Evolutionary conservation across 2,329 filamentous ascomycete genomes (phyloP), one percentile per base, ranked within the genome.

Genomic region (Immersiporthe knoxdaviesiana): DNA sequence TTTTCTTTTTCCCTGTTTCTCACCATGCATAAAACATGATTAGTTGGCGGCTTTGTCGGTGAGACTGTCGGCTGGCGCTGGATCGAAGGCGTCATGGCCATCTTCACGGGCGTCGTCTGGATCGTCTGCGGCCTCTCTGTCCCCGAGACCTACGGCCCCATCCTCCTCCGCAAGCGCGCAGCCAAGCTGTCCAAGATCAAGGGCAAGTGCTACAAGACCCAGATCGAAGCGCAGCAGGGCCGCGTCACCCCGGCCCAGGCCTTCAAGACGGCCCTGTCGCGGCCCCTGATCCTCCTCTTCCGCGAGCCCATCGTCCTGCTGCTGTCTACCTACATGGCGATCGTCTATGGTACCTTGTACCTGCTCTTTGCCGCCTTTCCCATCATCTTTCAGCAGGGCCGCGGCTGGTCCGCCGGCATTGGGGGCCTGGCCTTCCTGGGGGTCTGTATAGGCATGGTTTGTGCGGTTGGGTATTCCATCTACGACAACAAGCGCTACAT

Each of bases 251-350:
- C 87, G n/a, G 75, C 75, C 10, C 76, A 83, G 66, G 84, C 86
- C 52, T 85, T 91, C 76, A 83, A 83, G 67, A 83, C 84, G 2
- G 84, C 87, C 4, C 81, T 91, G n/a, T 79, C 83, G 54, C 84
- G 90, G 1, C 90, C 90, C 1, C 90, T 87, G 88, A 78, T 89
- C 50, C 80, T 92, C 6, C 82, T 92, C 1, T 88, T 92, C 80
- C 79, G 79, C 65, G 90, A 92, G 74, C 90, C 90, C 6, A 91
- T 92, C 72, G 88, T 91, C 32, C 76, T 91, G 14, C 80, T 91
- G 12, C 82, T 88, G 5, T 86, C 84, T 8, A 80, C 91, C 35
- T 92, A 91, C 80, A 86, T 89, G 82, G 86, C 88, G 72, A 88
- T 85, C 70, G 78, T 86, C 72, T 86, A 86, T 72, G 83, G 83